Percentiles rank a stretch among this genome's conserved stretches.
These are phyloP conservation scores for Cladophialophora immunda DNA, from an alignment of 2,329 filamentous ascomycete genomes.

Conservation along the genomic window DNA sequence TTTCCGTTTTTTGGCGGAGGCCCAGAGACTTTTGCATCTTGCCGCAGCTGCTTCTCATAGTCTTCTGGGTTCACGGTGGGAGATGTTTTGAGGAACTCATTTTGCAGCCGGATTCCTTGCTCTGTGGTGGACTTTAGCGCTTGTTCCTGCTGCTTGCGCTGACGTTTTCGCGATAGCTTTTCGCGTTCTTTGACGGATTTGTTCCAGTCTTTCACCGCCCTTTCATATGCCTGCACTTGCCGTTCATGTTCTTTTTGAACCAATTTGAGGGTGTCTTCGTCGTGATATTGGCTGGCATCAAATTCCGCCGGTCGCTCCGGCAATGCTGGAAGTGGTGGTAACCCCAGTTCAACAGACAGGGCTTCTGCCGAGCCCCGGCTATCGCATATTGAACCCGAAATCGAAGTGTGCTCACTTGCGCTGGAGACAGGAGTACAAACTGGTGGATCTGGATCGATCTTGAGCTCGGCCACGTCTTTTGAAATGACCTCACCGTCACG, in stretches of 20 bases:
- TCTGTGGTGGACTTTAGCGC: slow-evolving; percentile 46
- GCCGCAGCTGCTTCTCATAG: slow-evolving; percentile 31
- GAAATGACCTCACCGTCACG: slow-evolving; percentile 47
- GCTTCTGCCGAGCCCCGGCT: background rate
- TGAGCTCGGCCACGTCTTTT: slow-evolving; percentile 43
- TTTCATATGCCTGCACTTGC: slow-evolving; percentile 70
- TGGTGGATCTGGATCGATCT: slow-evolving; percentile 24
- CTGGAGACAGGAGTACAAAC: slow-evolving; percentile 7
- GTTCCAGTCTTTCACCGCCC: slow-evolving; percentile 71
- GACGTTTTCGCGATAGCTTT: slow-evolving; percentile 41
- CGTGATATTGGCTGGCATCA: slow-evolving; percentile 66
- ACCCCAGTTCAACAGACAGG: slow-evolving; percentile 7
- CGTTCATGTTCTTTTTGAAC: slow-evolving; percentile 74
- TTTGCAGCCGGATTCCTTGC: slow-evolving; percentile 39
- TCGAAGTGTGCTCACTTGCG: background rate
- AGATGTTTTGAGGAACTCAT: slow-evolving; percentile 41
- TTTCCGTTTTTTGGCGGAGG: slow-evolving; percentile 45
- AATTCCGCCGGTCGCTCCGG: slow-evolving; percentile 65
- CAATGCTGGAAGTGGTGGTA: slow-evolving; percentile 60
- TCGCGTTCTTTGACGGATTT: slow-evolving; percentile 60
- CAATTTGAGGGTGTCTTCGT: slow-evolving; percentile 72
- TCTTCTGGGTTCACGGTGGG: slow-evolving; percentile 32
- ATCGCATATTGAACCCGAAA: background rate
- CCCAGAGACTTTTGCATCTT: slow-evolving; percentile 33
- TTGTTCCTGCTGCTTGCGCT: slow-evolving; percentile 31